Evolutionary conservation across 768 basidiomycete species (phyloP).

Genomic region (Mycena metata): DNA sequence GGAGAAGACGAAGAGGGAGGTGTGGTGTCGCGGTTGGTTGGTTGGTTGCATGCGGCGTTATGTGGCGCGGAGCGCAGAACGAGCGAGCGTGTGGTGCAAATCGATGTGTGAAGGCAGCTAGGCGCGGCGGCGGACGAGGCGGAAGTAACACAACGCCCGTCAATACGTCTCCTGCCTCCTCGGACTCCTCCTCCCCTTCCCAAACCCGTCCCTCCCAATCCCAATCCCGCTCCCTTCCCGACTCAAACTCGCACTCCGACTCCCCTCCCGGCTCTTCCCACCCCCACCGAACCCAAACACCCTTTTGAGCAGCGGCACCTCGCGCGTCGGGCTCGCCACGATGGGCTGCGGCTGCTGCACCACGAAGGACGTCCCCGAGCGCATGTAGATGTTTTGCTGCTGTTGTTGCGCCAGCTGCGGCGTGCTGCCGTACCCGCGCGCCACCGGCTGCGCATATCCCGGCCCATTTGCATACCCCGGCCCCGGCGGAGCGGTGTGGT

Average conservation of each 20-base stretch:
- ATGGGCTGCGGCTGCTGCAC: neutral
- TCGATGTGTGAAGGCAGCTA: no score
- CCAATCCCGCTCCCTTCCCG: no score
- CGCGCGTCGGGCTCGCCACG: constrained; percentile 1
- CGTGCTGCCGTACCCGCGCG: neutral
- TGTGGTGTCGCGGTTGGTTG: no score
- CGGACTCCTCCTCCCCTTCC: neutral
- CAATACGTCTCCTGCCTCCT: neutral
- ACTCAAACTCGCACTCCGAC: neutral
- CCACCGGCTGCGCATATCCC: neutral
- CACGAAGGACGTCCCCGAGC: no score
- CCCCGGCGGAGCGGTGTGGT: neutral
- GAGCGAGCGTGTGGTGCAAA: no score
- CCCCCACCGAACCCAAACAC: constrained; percentile 25
- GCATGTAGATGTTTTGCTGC: neutral
- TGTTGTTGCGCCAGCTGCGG: neutral
- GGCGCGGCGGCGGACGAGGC: no score
- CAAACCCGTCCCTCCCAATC: no score
- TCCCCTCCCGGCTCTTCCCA: neutral
- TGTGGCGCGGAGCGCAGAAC: no score
- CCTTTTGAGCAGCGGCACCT: constrained; percentile 27
- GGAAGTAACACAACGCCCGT: neutral
- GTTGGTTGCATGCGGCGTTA: no score
- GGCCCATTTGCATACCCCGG: neutral
- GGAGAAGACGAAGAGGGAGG: no score